Base-by-base conservation (phyloP, 2,329 filamentous ascomycete genomes). In the Xylaria digitata region DNA sequence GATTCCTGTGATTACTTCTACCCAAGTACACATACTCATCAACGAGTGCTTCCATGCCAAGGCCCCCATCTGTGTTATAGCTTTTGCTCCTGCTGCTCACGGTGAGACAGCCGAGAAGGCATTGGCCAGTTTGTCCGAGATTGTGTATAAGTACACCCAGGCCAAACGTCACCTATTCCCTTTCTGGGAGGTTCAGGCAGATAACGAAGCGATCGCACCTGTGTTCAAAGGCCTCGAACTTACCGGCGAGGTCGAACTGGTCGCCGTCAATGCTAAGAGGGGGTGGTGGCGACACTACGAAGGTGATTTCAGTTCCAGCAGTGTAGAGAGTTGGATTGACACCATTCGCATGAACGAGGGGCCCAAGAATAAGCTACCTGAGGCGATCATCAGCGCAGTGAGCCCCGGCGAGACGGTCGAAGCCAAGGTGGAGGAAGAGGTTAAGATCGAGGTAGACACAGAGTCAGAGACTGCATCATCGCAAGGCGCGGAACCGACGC, bases 341-440 rank as follows among this genome's bases (percentile, higher is more conserved):
- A 86, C 88, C n/a, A 93, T 98, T 69, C 90, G 93, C 43, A 86
- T 99, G 84, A 93, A 94, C 59, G 95, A 98, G 76, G 92, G 93
- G 2, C 82, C 86, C 66, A 97, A 95, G 84, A 85, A 89, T 74
- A 92, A 90, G 81, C 78, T 96, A 48, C 92, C 92, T 0, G 85
- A 87, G 65, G 86, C 84, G 1, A 74, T 92, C 49, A 76, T 90
- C 37, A 76, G 76, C 19, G 80, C 81, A 59, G 80, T 82, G 17
- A 78, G 82, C 72, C 74, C 80, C 19, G 75, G 81, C 30, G 81
- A 84, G 67, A 81, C 82, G 42, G 81, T 86, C 66, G 77, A 80
- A 66, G 74, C 77, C n/a, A 76, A 78, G 55, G 69, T 80, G 6
- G 78, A 80, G 72, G 72, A 78, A 34, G 72, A 75, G 54, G 48